Conservation (phyloP, 805 yeast species). For the Teunomyces pallodes region DNA sequence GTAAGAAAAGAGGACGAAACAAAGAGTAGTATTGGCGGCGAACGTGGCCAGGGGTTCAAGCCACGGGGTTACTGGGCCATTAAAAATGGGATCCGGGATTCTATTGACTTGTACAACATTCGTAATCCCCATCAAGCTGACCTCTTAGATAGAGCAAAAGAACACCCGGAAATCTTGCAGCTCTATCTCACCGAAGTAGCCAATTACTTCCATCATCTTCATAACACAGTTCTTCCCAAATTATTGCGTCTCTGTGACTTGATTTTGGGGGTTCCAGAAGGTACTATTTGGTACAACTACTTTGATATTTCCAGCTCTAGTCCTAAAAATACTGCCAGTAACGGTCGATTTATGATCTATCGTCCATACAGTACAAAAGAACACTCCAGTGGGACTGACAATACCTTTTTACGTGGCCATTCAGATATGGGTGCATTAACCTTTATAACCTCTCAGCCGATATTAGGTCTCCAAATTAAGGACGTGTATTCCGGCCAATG, state of each 20-base stretch:
- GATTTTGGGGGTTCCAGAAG: constrained; percentile 64
- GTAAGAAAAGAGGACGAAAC: constrained; percentile 24
- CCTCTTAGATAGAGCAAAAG: constrained; percentile 1
- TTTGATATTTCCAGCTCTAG: constrained; percentile 8
- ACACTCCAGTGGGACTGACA: constrained; percentile 28
- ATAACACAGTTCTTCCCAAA: constrained; percentile 5
- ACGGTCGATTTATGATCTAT: constrained; percentile 27
- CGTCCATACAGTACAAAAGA: constrained; percentile 22
- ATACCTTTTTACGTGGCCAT: constrained; percentile 48
- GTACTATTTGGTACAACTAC: constrained; percentile 5
- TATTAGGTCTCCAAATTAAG: constrained; percentile 38
- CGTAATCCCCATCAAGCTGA: constrained; percentile 3
- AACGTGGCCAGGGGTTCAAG: constrained; percentile 10
- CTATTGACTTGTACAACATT: constrained; percentile 8
- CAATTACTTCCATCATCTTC: constrained; percentile 7
- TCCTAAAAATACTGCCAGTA: constrained; percentile 20
- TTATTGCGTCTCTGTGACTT: constrained; percentile 33
- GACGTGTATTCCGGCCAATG: constrained; percentile 36
- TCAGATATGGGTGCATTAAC: constrained; percentile 43
- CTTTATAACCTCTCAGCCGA: constrained; percentile 41
- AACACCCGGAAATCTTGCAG: constrained; percentile 8
- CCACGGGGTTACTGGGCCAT: constrained; percentile 10
- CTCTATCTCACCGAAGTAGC: constrained; percentile 7
- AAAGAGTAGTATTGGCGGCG: constrained; percentile 7
- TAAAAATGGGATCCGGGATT: constrained; percentile 9